Conservation (phyloP, 2,329 filamentous ascomycete species). For the Cladophialophora bantiana region DNA sequence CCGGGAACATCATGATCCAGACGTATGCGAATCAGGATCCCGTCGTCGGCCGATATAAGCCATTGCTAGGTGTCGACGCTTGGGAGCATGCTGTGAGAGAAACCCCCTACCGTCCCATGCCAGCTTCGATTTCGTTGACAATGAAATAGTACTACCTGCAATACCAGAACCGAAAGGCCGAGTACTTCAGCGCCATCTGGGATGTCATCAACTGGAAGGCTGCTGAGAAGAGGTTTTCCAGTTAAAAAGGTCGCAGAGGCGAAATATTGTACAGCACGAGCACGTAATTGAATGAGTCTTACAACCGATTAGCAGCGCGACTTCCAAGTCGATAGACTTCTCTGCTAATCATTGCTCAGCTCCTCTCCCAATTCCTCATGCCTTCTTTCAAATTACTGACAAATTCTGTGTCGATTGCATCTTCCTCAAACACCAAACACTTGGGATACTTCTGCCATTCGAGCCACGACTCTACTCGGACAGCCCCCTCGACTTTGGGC, state of each 20-base stretch:
- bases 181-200: slow-evolving; percentile 94
- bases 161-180: slow-evolving; percentile 96
- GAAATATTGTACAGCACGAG: slow-evolving; percentile 20
- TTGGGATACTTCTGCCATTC: slow-evolving; percentile 29
- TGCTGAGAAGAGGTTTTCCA: slow-evolving; percentile 71
- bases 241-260: slow-evolving; percentile 21
- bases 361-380: slow-evolving; percentile 15
- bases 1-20: slow-evolving; percentile 63
- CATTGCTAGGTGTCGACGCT: slow-evolving; percentile 87
- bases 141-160: slow-evolving; percentile 66
- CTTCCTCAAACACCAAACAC: slow-evolving; percentile 27
- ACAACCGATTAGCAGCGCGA: slow-evolving; percentile 14
- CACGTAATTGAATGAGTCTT: slow-evolving; percentile 11
- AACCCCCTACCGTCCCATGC: neutral
- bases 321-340: neutral
- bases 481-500: slow-evolving; percentile 12
- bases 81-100: slow-evolving; percentile 79
- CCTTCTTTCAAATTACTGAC: slow-evolving; percentile 30
- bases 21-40: slow-evolving; percentile 88
- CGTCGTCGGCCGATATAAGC: slow-evolving; percentile 80
- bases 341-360: neutral
- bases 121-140: slow-evolving; percentile 2
- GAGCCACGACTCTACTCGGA: slow-evolving; percentile 33
- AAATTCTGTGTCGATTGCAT: slow-evolving; percentile 31
- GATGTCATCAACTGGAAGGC: slow-evolving; percentile 96